Evolutionary conservation across 2,329 filamentous ascomycete species (phyloP), one percentile per base, ranked within the genome.

Genomic region (Apiospora arundinis): DNA sequence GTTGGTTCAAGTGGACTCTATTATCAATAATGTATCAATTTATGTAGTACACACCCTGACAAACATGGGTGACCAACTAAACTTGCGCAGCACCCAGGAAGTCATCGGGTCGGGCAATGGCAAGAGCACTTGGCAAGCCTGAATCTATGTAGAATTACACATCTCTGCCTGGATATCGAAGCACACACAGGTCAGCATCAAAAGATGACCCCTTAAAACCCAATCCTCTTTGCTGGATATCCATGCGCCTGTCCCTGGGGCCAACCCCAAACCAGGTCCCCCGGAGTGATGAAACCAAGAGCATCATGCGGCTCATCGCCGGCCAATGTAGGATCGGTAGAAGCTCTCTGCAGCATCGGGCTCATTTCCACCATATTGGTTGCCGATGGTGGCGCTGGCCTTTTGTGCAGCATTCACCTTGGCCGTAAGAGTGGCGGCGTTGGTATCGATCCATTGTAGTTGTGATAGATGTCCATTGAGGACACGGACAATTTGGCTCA

Each of bases 401-500:
- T 95, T 95, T 80, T 97, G 95, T 32, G 95, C 93, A 42, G 92
- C 90, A 7, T 86, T 84, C 69, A 98, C 93, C 87, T 97, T 97
- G 72, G 91, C 88, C 81, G 97, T 93, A 69, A 98, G 86, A 44
- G 92, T 89, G 21, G 91, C 89, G 46, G 95, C 93, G 74, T 95
- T 95, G 74, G 91, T 90, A 79, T 98, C 95, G 81, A 99, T 98
- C 85, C 93, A 93, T 82, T 98, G 95, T 73, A 99, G 87, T 82
- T 98, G 95, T 46, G 92, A 91, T 48, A 99, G 90, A 81, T 99
- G 96, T 32, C 92, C 91, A 81, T 99, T 99, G 76, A 99, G 91
- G 68, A 98, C 95, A 74, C 94, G 92, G 69, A 98, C 95, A 78
- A 99, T 97, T 83, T 98, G 95, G 76, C 94, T 95, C 79, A 98